These are phyloP conservation scores for Leccinum variicolor DNA, from an alignment of 768 basidiomycete species.

Conservation along the genomic window DNA sequence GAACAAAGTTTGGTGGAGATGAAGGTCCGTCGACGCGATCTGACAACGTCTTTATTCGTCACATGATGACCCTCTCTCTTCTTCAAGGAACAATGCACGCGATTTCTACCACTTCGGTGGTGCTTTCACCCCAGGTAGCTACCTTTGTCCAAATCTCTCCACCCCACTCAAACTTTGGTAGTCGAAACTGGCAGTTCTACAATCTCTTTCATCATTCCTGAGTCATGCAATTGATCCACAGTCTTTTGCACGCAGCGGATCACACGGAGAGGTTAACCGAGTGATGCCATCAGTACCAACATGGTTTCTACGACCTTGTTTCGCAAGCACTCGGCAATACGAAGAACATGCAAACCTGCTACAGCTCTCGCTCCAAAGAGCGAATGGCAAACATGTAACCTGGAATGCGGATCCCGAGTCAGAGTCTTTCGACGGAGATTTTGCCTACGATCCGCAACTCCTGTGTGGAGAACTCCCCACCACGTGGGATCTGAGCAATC, in stretches of 20 bases:
- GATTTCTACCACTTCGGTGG: conserved; percentile 61
- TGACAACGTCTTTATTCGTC: not conserved
- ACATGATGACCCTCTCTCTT: not conserved
- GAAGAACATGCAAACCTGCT: conserved; percentile 50
- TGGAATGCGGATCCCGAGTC: conserved; percentile 26
- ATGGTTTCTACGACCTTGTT: conserved; percentile 67
- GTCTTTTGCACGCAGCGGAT: conserved; percentile 15
- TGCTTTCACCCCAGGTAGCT: conserved; percentile 58
- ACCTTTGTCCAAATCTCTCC: not conserved
- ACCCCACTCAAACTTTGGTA: conserved; percentile 25
- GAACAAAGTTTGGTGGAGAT: conserved; percentile 55
- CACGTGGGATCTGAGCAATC: conserved; percentile 35
- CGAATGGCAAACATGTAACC: conserved; percentile 17
- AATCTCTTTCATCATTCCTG: conserved; percentile 70
- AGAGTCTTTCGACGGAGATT: conserved; percentile 30
- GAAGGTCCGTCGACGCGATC: conserved; percentile 40
- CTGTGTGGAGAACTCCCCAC: conserved; percentile 10
- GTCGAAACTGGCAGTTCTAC: conserved; percentile 78
- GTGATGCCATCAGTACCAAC: conserved; percentile 36
- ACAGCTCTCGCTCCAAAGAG: conserved; percentile 17
- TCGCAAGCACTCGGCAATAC: conserved; percentile 50
- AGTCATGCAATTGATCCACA: conserved; percentile 38
- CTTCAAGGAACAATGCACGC: conserved; percentile 34
- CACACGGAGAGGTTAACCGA: conserved; percentile 7
- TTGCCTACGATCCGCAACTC: conserved; percentile 23